phyloP scores from a whole-genome alignment of 129 eudicot genomes.

The Flaveria brownii region DNA sequence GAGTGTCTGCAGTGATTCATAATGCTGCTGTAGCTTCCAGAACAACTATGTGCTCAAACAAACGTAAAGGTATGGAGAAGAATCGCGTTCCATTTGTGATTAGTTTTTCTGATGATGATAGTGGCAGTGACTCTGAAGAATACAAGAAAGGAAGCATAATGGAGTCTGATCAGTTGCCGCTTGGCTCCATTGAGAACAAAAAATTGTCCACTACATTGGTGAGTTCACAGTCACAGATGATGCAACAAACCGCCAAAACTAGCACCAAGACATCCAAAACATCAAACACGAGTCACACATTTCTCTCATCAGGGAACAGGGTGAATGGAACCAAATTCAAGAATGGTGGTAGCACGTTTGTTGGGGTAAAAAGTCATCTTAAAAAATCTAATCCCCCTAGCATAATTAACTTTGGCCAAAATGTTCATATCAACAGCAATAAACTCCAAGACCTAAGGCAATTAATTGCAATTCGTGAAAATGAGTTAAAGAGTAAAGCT shows the following conservation, averaged over 20 bases:
- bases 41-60: constrained; percentile 29
- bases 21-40: constrained; percentile 28
- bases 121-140: constrained; percentile 71
- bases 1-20: constrained; percentile 27
- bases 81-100: constrained; percentile 69
- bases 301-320: constrained; percentile 42
- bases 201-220: constrained; percentile 37
- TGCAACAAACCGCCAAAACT: constrained; percentile 29
- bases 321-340: constrained; percentile 37
- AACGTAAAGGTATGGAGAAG: constrained; percentile 45
- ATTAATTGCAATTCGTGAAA: constrained; percentile 75
- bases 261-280: constrained; percentile 41
- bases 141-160: constrained; percentile 23
- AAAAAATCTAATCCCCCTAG: constrained; percentile 34
- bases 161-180: constrained; percentile 29
- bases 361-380: constrained; percentile 35
- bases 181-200: constrained; percentile 24
- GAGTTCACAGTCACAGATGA: constrained; percentile 40
- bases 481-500: constrained; percentile 53
- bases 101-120: constrained; percentile 82
- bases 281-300: constrained; percentile 44
- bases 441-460: constrained; percentile 77
- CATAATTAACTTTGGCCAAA: constrained; percentile 39
- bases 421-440: constrained; percentile 43
- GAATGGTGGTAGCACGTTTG: constrained; percentile 33